Evolutionary conservation across 352 stramenopile species (phyloP), one percentile per base, ranked within the genome.

Genomic region (Phytophthora tentaculata): DNA sequence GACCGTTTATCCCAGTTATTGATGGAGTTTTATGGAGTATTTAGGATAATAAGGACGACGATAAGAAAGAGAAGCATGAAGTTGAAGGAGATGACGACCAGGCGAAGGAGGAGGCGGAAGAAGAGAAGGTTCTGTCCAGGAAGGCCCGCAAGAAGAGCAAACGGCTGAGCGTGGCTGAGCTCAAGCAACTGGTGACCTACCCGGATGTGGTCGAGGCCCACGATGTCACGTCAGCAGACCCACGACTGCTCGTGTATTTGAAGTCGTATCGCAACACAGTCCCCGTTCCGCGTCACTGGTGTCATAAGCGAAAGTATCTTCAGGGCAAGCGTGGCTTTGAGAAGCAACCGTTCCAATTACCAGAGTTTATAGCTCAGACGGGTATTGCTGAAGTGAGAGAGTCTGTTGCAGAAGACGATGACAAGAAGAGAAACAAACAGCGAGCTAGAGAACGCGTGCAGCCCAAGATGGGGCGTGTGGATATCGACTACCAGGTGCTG

Each of bases 401-500:
- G 4, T 86, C 84, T 6, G 75, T 89, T 13, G 72, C 77, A 12
- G 87, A 96, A 24, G 86, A 97, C 16, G 94, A 98, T 44, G 89
- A 97, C 56, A 89, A 92, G 29, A 98, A 98, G 64, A 92, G 82
- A 39, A 79, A 85, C 26, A 98, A 98, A 75, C 87, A 98, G 73
- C 95, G 95, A 55, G 94, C 96, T 67, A 85, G 98, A 56, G 84
- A 97, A 45, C 86, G 96, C 45, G 88, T 99, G 59, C 88, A 96
- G 58, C 96, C 97, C 8, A 99, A 99, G 73, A 96, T 98, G 83
- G 96, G 97, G 17, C 84, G 88, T 24, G 97, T 99, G 49, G 97
- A 99, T 79, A 98, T 99, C 23, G 97, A 99, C 72, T 99, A 99
- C 71, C 92, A 98, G 57, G 95, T 98, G 17, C 80, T 99, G 5